phyloP scores from a whole-genome alignment of 106 monocot genomes.

The Allium sativum region DNA sequence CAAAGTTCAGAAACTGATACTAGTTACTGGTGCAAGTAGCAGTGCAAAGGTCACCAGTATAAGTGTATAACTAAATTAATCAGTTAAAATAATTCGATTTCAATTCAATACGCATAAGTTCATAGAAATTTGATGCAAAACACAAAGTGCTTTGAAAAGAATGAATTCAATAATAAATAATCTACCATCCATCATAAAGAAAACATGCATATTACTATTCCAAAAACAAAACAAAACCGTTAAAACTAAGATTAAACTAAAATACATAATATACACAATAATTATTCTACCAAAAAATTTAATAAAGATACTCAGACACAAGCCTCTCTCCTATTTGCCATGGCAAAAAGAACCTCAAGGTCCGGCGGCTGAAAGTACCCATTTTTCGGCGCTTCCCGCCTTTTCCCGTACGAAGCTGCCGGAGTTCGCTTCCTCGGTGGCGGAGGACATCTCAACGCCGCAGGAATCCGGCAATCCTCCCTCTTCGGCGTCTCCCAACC shows the following conservation, averaged over 20 bases:
- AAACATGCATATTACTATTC: no score
- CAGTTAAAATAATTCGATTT: no score
- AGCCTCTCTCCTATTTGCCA: conserved; percentile 31
- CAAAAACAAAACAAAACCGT: no score
- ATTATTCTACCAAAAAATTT: background rate
- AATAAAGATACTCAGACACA: conserved; percentile 23
- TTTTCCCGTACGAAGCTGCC: conserved; percentile 11
- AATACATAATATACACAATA: background rate
- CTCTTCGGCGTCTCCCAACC: conserved; percentile 64
- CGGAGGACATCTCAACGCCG: conserved; percentile 24
- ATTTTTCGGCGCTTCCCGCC: conserved; percentile 36
- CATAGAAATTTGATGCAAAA: no score
- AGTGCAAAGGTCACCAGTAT: no score
- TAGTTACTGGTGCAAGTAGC: no score
- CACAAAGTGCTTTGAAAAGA: no score
- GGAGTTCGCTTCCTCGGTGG: conserved; percentile 39
- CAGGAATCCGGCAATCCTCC: conserved; percentile 40
- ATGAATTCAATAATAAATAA: no score
- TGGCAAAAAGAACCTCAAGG: conserved; percentile 37
- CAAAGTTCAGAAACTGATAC: no score
- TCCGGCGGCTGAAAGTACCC: conserved; percentile 60
- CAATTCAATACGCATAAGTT: no score
- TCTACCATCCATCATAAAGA: no score
- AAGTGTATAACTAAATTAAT: no score
- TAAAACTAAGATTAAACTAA: background rate